Evolutionary conservation across 371 early-diverging fungal genomes (phyloP).

Genomic region (Smittium mucronatum): DNA sequence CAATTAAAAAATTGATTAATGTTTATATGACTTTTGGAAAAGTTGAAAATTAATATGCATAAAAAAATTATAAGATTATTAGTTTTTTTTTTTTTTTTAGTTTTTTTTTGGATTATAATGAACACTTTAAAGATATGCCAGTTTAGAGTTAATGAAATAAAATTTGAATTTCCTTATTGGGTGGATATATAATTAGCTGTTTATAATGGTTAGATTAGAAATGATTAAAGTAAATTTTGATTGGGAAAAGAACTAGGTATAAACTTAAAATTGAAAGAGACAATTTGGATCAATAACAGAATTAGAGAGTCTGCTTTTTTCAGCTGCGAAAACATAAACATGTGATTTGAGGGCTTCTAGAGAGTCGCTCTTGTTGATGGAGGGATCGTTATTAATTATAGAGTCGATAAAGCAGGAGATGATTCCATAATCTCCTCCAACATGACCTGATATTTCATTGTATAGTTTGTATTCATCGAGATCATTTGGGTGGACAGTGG

Average conservation of each 20-base stretch:
- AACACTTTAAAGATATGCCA: too few species aligned
- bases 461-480: conserved; percentile 10
- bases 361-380: conserved; percentile 13
- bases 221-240: too few species aligned
- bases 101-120: too few species aligned
- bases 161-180: too few species aligned
- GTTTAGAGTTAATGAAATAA: too few species aligned
- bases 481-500: conserved; percentile 11
- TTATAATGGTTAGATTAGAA: too few species aligned
- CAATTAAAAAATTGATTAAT: background rate
- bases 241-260: too few species aligned
- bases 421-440: conserved; percentile 37
- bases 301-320: conserved; percentile 31
- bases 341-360: conserved; percentile 9
- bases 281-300: background rate
- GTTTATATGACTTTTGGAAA: too few species aligned
- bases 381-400: conserved; percentile 14
- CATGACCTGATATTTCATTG: conserved; percentile 11
- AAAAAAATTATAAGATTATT: too few species aligned
- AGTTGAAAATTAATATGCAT: too few species aligned
- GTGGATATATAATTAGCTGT: too few species aligned
- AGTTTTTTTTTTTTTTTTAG: too few species aligned
- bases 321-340: conserved; percentile 10
- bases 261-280: background rate
- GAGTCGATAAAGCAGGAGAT: conserved; percentile 30